A percentile compares a stretch with the other conserved stretches of the same genome.
These are phyloP conservation scores for Helianthus tuberosus DNA, from an alignment of 129 eudicot species.

Conservation along the genomic window DNA sequence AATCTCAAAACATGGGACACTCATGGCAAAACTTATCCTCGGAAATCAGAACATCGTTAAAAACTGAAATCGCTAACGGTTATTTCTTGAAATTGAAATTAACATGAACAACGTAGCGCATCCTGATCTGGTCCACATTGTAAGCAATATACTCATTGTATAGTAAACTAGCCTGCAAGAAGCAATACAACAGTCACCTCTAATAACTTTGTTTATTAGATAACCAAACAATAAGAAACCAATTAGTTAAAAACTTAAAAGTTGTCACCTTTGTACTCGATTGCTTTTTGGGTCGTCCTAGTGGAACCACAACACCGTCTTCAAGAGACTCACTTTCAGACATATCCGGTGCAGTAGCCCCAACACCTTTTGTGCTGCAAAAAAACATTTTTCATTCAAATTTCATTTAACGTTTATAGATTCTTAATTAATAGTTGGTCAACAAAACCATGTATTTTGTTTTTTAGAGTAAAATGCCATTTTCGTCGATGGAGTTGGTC, in stretches of 20 bases:
- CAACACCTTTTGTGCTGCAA: conserved; percentile 97
- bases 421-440: no score
- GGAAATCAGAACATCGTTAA: not conserved
- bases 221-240: conserved; percentile 5
- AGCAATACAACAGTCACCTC: not conserved
- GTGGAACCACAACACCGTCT: conserved; percentile 87
- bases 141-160: conserved; percentile 94
- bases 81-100: conserved; percentile 55
- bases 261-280: conserved; percentile 42
- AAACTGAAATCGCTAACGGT: not conserved
- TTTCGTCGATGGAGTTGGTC: no score
- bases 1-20: conserved; percentile 1
- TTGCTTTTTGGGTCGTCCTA: conserved; percentile 73
- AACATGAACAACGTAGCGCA: conserved; percentile 91
- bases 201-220: not conserved
- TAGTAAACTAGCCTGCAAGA: conserved; percentile 67
- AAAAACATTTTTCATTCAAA: conserved; percentile 4
- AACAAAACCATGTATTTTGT: not conserved
- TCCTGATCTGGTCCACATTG: conserved; percentile 92
- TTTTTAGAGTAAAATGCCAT: no score
- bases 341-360: conserved; percentile 74
- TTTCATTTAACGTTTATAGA: no score
- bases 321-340: conserved; percentile 67
- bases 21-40: not conserved
- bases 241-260: not conserved